Evolutionary conservation across 148 eudicot genomes (phyloP).

Genomic region (Cornus suecica): DNA sequence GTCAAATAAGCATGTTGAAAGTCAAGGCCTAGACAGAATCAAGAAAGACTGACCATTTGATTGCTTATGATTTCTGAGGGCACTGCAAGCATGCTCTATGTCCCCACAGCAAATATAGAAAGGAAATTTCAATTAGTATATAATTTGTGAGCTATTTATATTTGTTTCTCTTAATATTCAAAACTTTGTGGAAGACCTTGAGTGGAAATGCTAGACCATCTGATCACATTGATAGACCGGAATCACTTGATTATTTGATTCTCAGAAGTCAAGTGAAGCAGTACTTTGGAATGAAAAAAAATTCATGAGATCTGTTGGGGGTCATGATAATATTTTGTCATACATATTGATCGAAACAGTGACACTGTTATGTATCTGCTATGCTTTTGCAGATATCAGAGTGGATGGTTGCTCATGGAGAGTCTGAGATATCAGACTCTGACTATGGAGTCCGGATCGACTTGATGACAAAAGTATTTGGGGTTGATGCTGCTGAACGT

Average conservation of each 20-base stretch:
- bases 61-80: neutral
- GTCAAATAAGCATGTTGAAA: neutral
- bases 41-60: neutral
- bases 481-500: slow-evolving; percentile 89
- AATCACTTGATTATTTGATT: neutral
- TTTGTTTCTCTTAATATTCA: neutral
- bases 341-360: neutral
- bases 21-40: neutral
- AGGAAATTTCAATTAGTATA: too few relatives aligned
- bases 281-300: neutral
- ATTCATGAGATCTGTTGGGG: neutral
- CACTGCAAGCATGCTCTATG: neutral
- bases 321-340: neutral
- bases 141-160: neutral
- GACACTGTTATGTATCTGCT: neutral
- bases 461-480: slow-evolving; percentile 87
- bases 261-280: neutral
- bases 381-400: slow-evolving; percentile 73
- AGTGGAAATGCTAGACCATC: neutral
- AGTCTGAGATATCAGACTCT: slow-evolving; percentile 59
- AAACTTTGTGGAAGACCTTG: neutral
- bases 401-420: slow-evolving; percentile 81
- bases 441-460: slow-evolving; percentile 86
- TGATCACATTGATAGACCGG: neutral
- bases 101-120: too few relatives aligned